Conservation (phyloP, 1,139 yeast genomes). For the Eremothecium coryli region DNA sequence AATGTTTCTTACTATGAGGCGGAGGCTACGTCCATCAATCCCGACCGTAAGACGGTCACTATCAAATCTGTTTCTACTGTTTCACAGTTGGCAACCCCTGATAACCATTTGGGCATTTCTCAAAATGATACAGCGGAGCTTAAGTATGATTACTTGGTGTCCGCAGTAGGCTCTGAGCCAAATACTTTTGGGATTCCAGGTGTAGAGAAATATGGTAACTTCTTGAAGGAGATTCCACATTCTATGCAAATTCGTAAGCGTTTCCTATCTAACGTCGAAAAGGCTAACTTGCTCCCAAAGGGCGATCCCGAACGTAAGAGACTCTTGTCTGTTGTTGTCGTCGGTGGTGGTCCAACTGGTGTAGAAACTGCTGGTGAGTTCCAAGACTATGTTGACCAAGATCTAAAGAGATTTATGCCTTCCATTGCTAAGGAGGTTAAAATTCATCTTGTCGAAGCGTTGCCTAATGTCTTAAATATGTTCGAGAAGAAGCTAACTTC, state of each 20-base stretch:
- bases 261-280: slow-evolving; percentile 73
- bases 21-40: slow-evolving; percentile 77
- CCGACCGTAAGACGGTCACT: slow-evolving; percentile 50
- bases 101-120: slow-evolving; percentile 27
- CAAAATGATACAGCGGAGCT: slow-evolving; percentile 31
- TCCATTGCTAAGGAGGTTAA: slow-evolving; percentile 74
- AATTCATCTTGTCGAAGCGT: slow-evolving; percentile 80
- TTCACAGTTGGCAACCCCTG: slow-evolving; percentile 37
- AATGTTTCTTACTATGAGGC: slow-evolving; percentile 86
- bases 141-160: slow-evolving; percentile 68
- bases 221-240: slow-evolving; percentile 80
- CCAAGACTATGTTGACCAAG: slow-evolving; percentile 90
- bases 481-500: slow-evolving; percentile 78
- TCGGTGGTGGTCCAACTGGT: slow-evolving; percentile 97
- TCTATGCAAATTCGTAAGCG: slow-evolving; percentile 67
- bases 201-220: slow-evolving; percentile 76
- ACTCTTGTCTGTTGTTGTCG: slow-evolving; percentile 73
- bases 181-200: slow-evolving; percentile 92
- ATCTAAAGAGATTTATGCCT: slow-evolving; percentile 79
- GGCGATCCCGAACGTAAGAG: slow-evolving; percentile 74
- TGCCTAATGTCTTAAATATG: slow-evolving; percentile 81
- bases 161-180: slow-evolving; percentile 90
- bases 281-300: slow-evolving; percentile 66
- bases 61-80: slow-evolving; percentile 35
- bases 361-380: slow-evolving; percentile 94